These are phyloP conservation scores for Begonia loranthoides DNA, from an alignment of 306 rosid genomes.

Conservation along the genomic window DNA sequence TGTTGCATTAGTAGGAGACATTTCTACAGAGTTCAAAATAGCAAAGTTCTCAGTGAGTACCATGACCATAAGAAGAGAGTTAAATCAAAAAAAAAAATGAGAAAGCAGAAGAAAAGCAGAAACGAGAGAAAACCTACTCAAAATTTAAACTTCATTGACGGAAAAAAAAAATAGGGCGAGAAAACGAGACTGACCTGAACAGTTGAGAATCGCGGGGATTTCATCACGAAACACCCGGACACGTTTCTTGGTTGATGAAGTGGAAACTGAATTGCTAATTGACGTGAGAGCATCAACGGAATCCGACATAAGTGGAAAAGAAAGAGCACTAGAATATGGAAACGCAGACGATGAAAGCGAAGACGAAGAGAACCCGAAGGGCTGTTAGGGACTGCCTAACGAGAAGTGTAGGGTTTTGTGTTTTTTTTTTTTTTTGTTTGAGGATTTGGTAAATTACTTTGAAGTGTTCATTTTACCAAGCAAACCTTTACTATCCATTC, in stretches of 20 bases:
- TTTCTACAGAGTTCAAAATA: constrained; percentile 42
- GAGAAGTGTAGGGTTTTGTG: too few relatives aligned
- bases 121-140: background rate
- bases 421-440: too few relatives aligned
- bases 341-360: too few relatives aligned
- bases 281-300: constrained; percentile 43
- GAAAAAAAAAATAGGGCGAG: background rate
- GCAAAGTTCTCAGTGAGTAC: background rate
- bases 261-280: constrained; percentile 43
- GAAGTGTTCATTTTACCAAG: too few relatives aligned
- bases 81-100: background rate
- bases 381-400: too few relatives aligned
- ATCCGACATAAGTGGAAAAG: constrained; percentile 42
- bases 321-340: background rate
- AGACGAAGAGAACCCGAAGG: too few relatives aligned
- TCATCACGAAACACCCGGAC: constrained; percentile 53
- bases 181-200: constrained; percentile 34
- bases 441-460: too few relatives aligned
- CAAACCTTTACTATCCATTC: too few relatives aligned
- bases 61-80: background rate
- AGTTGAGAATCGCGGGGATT: constrained; percentile 37
- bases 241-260: constrained; percentile 57
- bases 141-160: background rate
- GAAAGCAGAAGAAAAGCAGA: background rate
- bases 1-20: constrained; percentile 39